Conservation (phyloP, 2,329 filamentous ascomycete genomes). For the Nemania abortiva region DNA sequence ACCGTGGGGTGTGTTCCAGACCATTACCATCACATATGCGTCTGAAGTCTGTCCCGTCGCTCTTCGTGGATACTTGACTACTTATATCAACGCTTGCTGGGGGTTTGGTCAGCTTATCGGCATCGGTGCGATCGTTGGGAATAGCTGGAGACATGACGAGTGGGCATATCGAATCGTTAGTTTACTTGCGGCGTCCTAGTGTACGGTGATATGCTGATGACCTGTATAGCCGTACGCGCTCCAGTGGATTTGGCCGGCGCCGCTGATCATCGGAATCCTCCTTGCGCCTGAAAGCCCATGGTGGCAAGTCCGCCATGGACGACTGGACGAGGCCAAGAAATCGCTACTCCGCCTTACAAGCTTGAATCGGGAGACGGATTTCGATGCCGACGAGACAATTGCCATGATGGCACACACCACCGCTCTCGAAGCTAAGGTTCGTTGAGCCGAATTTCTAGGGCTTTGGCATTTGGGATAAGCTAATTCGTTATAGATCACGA, state of each 20-base stretch:
- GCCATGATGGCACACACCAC: constrained; percentile 95
- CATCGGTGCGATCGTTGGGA: constrained; percentile 77
- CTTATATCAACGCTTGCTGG: constrained; percentile 83
- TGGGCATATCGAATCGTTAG: constrained; percentile 70
- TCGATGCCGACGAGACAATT: constrained; percentile 85
- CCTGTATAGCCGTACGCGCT: constrained; percentile 69
- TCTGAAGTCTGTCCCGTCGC: constrained; percentile 80
- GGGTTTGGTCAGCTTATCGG: constrained; percentile 80
- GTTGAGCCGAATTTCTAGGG: not conserved
- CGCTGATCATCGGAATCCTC: constrained; percentile 73
- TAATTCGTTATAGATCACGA: constrained; percentile 67
- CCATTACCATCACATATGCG: constrained; percentile 73
- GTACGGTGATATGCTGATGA: constrained; percentile 27
- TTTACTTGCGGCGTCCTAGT: not conserved
- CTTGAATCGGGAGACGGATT: constrained; percentile 72
- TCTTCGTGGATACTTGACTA: constrained; percentile 75
- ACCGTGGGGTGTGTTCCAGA: constrained; percentile 71
- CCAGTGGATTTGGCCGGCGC: constrained; percentile 83
- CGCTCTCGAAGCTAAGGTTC: constrained; percentile 74
- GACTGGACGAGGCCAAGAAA: constrained; percentile 73
- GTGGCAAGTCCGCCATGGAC: constrained; percentile 79
- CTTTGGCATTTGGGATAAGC: not conserved
- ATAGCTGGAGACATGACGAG: constrained; percentile 73
- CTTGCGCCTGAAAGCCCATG: constrained; percentile 79
- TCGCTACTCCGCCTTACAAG: constrained; percentile 75